phyloP scores from a whole-genome alignment of 2,329 filamentous ascomycete species.

The Hypoxylon sp. region DNA sequence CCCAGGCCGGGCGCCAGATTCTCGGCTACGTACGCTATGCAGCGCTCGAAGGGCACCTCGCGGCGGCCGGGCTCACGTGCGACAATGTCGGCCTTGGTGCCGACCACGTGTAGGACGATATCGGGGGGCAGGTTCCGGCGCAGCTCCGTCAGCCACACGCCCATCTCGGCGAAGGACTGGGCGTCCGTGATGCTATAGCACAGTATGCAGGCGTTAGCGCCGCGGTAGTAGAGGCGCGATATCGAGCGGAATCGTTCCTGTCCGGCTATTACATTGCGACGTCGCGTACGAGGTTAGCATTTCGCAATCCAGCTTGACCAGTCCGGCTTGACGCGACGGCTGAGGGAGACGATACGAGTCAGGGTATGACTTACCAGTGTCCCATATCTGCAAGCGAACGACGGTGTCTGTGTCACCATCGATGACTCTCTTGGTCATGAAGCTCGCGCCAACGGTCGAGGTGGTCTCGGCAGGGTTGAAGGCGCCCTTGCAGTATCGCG shows the following conservation, averaged over 20 bases:
- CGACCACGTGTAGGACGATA: slow-evolving; percentile 91
- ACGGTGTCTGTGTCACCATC: slow-evolving; percentile 86
- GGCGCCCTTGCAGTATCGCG: slow-evolving; percentile 76
- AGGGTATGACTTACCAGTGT: slow-evolving; percentile 69
- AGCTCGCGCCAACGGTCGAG: slow-evolving; percentile 81
- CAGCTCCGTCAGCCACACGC: slow-evolving; percentile 86
- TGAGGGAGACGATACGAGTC: too few relatives aligned
- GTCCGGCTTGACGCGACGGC: too few relatives aligned
- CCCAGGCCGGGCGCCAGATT: slow-evolving; percentile 78
- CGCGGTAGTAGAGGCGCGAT: slow-evolving; percentile 93
- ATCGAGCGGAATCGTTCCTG: slow-evolving; percentile 96
- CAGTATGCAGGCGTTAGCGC: slow-evolving; percentile 90
- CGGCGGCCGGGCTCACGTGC: slow-evolving; percentile 79
- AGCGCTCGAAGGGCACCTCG: slow-evolving; percentile 91
- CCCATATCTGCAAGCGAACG: slow-evolving; percentile 95
- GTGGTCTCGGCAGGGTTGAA: slow-evolving; percentile 71
- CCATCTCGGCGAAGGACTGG: slow-evolving; percentile 89
- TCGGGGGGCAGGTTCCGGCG: slow-evolving; percentile 79
- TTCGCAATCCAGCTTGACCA: too few relatives aligned
- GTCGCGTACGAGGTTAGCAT: slow-evolving; percentile 13
- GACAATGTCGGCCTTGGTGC: slow-evolving; percentile 91
- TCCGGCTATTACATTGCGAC: slow-evolving; percentile 63
- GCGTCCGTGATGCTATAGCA: slow-evolving; percentile 95
- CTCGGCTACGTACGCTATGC: slow-evolving; percentile 94
- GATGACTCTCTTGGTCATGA: slow-evolving; percentile 79